phyloP scores from a whole-genome alignment of 1,139 yeast genomes.

The Geotrichum histeridarum region DNA sequence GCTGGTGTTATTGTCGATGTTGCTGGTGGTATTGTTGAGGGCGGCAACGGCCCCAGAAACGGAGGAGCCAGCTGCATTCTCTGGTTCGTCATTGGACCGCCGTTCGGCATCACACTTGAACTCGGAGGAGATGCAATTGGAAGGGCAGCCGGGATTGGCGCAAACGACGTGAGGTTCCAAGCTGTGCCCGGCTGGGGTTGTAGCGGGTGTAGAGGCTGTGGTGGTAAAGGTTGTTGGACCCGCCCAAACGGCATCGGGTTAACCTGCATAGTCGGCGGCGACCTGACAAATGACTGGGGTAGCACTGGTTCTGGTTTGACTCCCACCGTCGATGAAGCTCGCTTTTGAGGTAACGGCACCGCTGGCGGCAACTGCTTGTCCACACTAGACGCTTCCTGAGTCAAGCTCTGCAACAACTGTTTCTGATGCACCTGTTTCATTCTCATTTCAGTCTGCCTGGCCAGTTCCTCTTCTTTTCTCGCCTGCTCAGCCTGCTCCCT shows the following conservation, averaged over 20 bases:
- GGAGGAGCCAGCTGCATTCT: no score
- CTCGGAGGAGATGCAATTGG: no score
- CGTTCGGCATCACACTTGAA: no score
- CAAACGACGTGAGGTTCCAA: no score
- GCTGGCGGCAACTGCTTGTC: background rate
- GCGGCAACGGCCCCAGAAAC: no score
- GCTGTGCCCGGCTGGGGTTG: no score
- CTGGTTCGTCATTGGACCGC: no score
- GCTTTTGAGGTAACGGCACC: background rate
- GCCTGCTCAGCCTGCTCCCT: slow-evolving; percentile 9
- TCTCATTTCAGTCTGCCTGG: slow-evolving; percentile 9
- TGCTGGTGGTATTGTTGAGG: background rate
- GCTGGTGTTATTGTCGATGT: slow-evolving; percentile 5
- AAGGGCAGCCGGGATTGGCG: no score
- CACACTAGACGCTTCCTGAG: background rate
- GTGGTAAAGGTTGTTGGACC: no score
- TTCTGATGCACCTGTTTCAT: slow-evolving; percentile 22
- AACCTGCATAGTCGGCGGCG: no score
- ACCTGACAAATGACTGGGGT: background rate
- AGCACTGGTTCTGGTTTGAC: slow-evolving; percentile 12
- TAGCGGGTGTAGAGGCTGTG: no score
- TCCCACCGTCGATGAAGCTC: background rate
- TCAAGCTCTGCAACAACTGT: slow-evolving; percentile 21
- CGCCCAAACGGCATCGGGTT: no score
- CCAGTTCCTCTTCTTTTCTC: slow-evolving; percentile 5